phyloP scores from a whole-genome alignment of 2,329 filamentous ascomycete genomes.

The Diaporthe sp. region DNA sequence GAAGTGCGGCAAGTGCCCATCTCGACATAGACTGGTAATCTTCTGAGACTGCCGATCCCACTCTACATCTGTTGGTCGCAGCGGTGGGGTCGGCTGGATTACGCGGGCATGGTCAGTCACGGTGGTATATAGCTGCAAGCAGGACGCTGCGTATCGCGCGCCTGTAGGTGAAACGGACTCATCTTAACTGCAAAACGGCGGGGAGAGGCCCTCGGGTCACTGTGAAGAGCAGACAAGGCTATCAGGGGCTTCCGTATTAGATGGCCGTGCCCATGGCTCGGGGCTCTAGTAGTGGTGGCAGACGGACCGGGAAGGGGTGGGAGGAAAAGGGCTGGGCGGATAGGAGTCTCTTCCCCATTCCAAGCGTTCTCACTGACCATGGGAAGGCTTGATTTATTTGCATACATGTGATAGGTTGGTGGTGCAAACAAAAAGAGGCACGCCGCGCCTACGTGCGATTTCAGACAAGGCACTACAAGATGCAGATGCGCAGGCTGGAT shows the following conservation, averaged over 20 bases:
- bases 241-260: not conserved
- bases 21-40: conserved; percentile 12
- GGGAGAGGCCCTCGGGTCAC: not conserved
- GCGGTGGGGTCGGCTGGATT: not conserved
- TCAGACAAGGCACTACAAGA: conserved; percentile 24
- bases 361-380: not conserved
- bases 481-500: not conserved
- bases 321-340: not conserved
- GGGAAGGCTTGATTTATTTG: conserved; percentile 8
- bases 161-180: conserved; percentile 4
- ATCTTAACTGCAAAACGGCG: not conserved
- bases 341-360: not conserved
- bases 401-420: conserved; percentile 3
- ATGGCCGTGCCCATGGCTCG: not conserved
- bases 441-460: not conserved
- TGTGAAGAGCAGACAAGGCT: not conserved
- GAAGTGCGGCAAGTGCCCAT: conserved; percentile 4
- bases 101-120: not conserved
- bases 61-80: not conserved
- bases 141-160: conserved; percentile 32
- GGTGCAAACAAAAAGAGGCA: not conserved
- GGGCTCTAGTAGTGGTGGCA: not conserved
- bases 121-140: not conserved
- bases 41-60: not conserved
- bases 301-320: not conserved